A percentile compares a stretch with the other conserved stretches of the same genome.
Evolutionary conservation across 2,329 filamentous ascomycete species (phyloP).

Genomic region (Cercospora beticola): DNA sequence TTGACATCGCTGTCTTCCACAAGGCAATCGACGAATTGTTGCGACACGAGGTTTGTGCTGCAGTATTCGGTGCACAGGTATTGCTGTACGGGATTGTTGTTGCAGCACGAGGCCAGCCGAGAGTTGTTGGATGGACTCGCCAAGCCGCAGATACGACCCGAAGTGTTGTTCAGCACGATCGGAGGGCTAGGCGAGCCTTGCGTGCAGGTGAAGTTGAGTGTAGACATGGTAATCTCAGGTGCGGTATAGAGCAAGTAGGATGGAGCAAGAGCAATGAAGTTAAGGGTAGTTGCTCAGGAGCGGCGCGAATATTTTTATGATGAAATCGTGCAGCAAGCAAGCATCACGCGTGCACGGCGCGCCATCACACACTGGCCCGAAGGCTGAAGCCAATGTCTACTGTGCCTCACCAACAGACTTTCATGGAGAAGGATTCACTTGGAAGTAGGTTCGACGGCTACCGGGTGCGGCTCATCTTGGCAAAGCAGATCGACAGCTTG

Average conservation of each 20-base stretch:
- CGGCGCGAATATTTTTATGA: neutral
- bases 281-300: no score
- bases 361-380: no score
- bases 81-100: neutral
- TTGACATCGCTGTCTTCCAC: neutral
- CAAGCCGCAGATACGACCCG: neutral
- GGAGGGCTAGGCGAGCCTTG: neutral
- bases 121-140: neutral
- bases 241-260: neutral
- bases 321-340: neutral
- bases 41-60: neutral
- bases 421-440: neutral
- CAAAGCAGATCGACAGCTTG: neutral
- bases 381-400: neutral
- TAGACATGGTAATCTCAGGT: neutral
- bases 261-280: no score
- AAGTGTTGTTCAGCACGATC: neutral
- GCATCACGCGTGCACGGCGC: no score
- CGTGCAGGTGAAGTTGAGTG: neutral
- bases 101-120: neutral
- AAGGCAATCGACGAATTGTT: neutral
- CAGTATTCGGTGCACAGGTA: neutral
- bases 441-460: neutral
- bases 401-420: neutral
- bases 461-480: neutral